phyloP scores from a whole-genome alignment of 1,284 basidiomycete species.

The Ceratobasidium sp. region DNA sequence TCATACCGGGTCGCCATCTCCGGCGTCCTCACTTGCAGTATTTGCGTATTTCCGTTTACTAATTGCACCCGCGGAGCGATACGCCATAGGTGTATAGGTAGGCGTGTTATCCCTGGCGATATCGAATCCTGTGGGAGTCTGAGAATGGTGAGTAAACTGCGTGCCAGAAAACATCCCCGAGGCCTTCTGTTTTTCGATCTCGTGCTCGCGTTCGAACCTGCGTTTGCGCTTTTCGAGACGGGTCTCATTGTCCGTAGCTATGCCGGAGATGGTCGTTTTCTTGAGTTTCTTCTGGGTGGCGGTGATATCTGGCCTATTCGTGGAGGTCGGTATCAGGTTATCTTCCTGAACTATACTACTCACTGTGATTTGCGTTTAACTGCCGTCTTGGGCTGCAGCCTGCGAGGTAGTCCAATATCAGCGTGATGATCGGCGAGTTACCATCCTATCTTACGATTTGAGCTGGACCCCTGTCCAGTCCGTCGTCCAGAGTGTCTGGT shows the following conservation, averaged over 20 bases:
- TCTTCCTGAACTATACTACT: background rate
- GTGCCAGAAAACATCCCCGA: constrained; percentile 39
- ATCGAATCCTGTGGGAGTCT: constrained; percentile 38
- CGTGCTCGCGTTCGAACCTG: constrained; percentile 81
- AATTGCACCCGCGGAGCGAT: constrained; percentile 40
- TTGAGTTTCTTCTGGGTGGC: constrained; percentile 69
- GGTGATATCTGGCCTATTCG: constrained; percentile 37
- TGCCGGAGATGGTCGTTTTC: constrained; percentile 61
- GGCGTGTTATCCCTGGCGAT: constrained; percentile 38
- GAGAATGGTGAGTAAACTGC: constrained; percentile 42
- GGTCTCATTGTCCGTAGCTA: constrained; percentile 60
- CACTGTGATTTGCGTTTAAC: constrained; percentile 70
- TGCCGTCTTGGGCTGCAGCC: constrained; percentile 69
- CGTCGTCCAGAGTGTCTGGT: constrained; percentile 83
- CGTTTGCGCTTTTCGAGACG: constrained; percentile 69
- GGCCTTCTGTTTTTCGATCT: constrained; percentile 73
- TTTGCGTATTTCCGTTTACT: constrained; percentile 40
- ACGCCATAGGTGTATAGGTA: constrained; percentile 38
- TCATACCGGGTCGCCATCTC: constrained; percentile 39
- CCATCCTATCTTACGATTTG: constrained; percentile 64
- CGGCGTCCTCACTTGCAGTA: constrained; percentile 38
- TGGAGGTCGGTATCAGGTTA: background rate
- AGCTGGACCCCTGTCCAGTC: constrained; percentile 86
- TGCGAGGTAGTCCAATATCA: constrained; percentile 50
- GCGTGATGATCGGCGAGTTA: constrained; percentile 47